Evolutionary conservation across 2,329 filamentous ascomycete genomes (phyloP).

Genomic region (Thelonectria olida): DNA sequence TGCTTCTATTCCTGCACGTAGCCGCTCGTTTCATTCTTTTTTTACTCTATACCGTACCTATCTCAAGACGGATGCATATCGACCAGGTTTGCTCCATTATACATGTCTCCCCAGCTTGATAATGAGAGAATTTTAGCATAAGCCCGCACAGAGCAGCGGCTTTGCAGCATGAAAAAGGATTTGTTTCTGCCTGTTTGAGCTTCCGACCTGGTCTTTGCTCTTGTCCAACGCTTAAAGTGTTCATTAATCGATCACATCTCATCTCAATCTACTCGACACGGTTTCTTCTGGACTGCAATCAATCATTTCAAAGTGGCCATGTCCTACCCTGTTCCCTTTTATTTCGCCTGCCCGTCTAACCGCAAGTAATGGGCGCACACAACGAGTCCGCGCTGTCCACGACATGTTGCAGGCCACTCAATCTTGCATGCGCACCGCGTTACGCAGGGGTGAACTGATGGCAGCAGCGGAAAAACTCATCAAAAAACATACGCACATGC

Average conservation of each 20-base stretch:
- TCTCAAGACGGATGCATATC: background rate
- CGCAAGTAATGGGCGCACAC: conserved; percentile 1
- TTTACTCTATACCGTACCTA: conserved; percentile 1
- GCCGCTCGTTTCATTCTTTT: conserved; percentile 15
- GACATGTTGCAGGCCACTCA: conserved; percentile 17
- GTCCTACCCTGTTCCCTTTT: background rate
- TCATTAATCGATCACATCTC: background rate
- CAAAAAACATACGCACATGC: background rate
- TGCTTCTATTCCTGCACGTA: background rate
- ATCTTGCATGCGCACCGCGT: conserved; percentile 21
- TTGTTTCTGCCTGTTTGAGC: conserved; percentile 19
- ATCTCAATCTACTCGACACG: background rate
- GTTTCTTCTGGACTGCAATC: background rate
- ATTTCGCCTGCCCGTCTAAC: background rate
- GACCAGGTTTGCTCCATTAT: background rate
- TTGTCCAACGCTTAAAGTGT: background rate
- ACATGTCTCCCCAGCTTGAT: background rate
- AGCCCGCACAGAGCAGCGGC: conserved; percentile 6
- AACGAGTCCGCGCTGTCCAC: conserved; percentile 15
- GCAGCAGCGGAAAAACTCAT: background rate
- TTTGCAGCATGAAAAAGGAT: conserved; percentile 21
- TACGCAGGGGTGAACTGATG: conserved; percentile 15
- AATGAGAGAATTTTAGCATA: background rate
- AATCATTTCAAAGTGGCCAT: background rate
- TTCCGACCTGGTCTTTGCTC: background rate